Conservation (phyloP, 2,329 filamentous ascomycete genomes). For the Alternaria triticina region DNA sequence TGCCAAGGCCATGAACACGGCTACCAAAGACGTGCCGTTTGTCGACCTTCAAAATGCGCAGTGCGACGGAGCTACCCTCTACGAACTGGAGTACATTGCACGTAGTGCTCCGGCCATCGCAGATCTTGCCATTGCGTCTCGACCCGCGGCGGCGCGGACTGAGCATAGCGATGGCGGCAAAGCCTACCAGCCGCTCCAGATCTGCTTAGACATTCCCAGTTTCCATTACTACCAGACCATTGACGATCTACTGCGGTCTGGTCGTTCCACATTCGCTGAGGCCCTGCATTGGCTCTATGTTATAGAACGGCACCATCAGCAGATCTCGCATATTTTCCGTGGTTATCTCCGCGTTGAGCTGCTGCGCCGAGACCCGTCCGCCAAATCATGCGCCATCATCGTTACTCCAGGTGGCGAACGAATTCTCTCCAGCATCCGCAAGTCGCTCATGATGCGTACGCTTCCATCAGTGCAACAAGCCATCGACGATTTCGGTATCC, state of each 20-base stretch:
- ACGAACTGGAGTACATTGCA: background rate
- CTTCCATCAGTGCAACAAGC: background rate
- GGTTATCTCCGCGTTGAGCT: background rate
- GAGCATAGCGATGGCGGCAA: fast-evolving
- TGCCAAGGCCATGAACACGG: background rate
- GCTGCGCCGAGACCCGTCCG: background rate
- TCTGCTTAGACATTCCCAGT: background rate
- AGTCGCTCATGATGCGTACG: background rate
- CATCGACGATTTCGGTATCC: background rate
- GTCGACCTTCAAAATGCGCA: background rate
- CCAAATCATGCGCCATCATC: background rate
- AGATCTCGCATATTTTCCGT: background rate
- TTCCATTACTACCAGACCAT: background rate
- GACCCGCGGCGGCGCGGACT: background rate
- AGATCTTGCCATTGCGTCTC: background rate
- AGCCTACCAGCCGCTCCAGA: background rate
- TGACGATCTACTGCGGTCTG: background rate
- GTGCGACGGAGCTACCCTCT: background rate
- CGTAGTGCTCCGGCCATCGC: background rate
- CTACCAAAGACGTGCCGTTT: background rate
- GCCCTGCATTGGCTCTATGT: background rate
- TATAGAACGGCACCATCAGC: background rate
- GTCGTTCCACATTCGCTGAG: fast-evolving
- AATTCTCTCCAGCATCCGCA: background rate
- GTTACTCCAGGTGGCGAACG: background rate